Evolutionary conservation across 306 rosid genomes (phyloP).

Genomic region (Gleditsia sinensis): DNA sequence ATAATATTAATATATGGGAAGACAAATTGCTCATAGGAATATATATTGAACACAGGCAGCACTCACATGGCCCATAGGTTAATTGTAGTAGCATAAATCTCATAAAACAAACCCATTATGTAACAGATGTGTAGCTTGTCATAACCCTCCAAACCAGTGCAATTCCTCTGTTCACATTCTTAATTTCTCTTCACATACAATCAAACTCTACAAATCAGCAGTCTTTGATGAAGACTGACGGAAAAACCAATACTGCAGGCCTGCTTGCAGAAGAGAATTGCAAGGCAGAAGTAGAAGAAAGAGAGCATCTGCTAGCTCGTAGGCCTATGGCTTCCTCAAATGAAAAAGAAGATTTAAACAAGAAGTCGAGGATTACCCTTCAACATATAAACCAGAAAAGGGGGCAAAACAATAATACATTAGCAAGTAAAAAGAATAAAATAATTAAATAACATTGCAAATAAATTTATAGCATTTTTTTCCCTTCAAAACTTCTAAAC

Average conservation of each 20-base stretch:
- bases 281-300: constrained; percentile 63
- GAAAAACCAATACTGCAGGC: constrained; percentile 53
- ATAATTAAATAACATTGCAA: not conserved
- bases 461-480: not conserved
- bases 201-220: constrained; percentile 49
- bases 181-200: constrained; percentile 49
- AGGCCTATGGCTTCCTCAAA: constrained; percentile 42
- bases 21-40: constrained; percentile 43
- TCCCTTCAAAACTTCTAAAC: constrained; percentile 12
- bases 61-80: constrained; percentile 44
- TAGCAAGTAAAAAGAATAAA: constrained; percentile 36
- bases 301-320: constrained; percentile 45
- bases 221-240: constrained; percentile 47
- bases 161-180: constrained; percentile 46
- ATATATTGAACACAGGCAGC: constrained; percentile 48
- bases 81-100: constrained; percentile 49
- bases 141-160: constrained; percentile 47
- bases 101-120: constrained; percentile 47
- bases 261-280: constrained; percentile 46
- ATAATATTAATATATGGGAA: constrained; percentile 39
- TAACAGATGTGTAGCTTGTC: constrained; percentile 53
- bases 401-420: constrained; percentile 49
- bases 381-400: constrained; percentile 53
- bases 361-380: constrained; percentile 46
- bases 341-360: constrained; percentile 52